Conservation (phyloP, 163 green algal genomes). For the Coccomyxa subellipsoidea region DNA sequence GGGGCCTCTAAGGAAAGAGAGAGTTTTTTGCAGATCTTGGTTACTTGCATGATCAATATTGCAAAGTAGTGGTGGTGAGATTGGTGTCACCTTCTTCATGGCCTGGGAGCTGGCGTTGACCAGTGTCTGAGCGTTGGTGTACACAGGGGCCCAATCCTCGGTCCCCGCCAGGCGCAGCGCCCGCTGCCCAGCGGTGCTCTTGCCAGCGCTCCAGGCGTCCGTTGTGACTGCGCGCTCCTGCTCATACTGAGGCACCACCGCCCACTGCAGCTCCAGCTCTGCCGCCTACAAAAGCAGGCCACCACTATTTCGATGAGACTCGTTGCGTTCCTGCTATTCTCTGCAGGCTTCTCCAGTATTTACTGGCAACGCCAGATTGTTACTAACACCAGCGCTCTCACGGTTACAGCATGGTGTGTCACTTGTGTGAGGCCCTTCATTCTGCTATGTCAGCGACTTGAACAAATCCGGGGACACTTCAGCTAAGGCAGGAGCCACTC, state of each 20-base stretch:
- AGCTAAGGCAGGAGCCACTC: not conserved
- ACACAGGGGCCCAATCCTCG: constrained; percentile 46
- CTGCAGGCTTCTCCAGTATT: too few relatives aligned
- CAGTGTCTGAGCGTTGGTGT: constrained; percentile 23
- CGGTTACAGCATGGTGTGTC: too few relatives aligned
- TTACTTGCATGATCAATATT: too few relatives aligned
- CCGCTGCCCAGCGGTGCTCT: constrained; percentile 39
- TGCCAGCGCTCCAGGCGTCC: constrained; percentile 23
- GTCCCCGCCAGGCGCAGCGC: constrained; percentile 46
- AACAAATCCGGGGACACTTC: too few relatives aligned
- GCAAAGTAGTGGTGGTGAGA: too few relatives aligned
- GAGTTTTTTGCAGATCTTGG: too few relatives aligned
- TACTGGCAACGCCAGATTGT: too few relatives aligned
- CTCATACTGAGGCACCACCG: constrained; percentile 12
- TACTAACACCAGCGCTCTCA: too few relatives aligned
- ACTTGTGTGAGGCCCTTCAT: not conserved
- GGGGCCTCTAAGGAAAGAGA: too few relatives aligned
- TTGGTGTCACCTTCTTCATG: constrained; percentile 1
- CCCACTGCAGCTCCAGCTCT: constrained; percentile 28
- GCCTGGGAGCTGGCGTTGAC: not conserved
- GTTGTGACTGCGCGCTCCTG: not conserved
- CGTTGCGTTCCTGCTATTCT: too few relatives aligned
- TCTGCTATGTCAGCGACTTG: not conserved
- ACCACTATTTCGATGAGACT: not conserved
- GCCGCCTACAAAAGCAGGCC: constrained; percentile 3